Percentiles rank a stretch among this genome's conserved stretches.
These are phyloP conservation scores for Chaetomium olivaceum DNA, from an alignment of 2,329 filamentous ascomycete genomes.

Conservation along the genomic window DNA sequence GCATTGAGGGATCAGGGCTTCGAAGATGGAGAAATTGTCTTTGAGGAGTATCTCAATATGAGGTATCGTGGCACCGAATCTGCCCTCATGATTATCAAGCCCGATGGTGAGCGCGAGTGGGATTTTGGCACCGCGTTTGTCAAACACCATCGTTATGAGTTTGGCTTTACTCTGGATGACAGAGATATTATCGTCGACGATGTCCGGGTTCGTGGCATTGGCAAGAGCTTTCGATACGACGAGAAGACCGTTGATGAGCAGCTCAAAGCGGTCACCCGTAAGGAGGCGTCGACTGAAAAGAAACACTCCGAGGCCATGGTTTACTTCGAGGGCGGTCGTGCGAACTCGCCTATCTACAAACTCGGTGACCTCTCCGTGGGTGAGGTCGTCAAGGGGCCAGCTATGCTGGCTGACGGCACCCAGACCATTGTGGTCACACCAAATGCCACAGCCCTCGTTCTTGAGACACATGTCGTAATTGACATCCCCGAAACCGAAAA, in stretches of 20 bases:
- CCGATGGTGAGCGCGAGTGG: slow-evolving; percentile 63
- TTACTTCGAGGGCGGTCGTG: slow-evolving; percentile 80
- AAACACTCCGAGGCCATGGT: slow-evolving; percentile 68
- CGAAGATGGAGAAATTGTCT: slow-evolving; percentile 68
- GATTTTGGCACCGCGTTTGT: slow-evolving; percentile 83
- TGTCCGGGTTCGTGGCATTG: slow-evolving; percentile 83
- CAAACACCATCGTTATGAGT: slow-evolving; percentile 86
- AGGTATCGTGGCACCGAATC: slow-evolving; percentile 88
- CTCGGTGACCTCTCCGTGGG: slow-evolving; percentile 73
- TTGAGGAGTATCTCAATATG: slow-evolving; percentile 94
- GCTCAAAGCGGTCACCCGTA: slow-evolving; percentile 66
- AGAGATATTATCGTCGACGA: slow-evolving; percentile 89
- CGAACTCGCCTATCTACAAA: slow-evolving; percentile 79
- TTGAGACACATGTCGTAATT: slow-evolving; percentile 86
- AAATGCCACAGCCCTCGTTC: slow-evolving; percentile 70
- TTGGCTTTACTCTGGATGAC: slow-evolving; percentile 83
- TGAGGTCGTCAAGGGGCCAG: slow-evolving; percentile 73
- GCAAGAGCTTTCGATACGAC: slow-evolving; percentile 78
- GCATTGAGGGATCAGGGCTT: slow-evolving; percentile 79
- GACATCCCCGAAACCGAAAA: slow-evolving; percentile 61
- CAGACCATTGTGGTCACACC: slow-evolving; percentile 93
- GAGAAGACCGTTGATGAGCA: slow-evolving; percentile 85
- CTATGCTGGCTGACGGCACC: slow-evolving; percentile 82
- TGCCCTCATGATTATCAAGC: slow-evolving; percentile 84
- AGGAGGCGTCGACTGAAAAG: slow-evolving; percentile 58